Evolutionary conservation across 352 stramenopile species (phyloP).

Genomic region (Globisporangium alternatum): DNA sequence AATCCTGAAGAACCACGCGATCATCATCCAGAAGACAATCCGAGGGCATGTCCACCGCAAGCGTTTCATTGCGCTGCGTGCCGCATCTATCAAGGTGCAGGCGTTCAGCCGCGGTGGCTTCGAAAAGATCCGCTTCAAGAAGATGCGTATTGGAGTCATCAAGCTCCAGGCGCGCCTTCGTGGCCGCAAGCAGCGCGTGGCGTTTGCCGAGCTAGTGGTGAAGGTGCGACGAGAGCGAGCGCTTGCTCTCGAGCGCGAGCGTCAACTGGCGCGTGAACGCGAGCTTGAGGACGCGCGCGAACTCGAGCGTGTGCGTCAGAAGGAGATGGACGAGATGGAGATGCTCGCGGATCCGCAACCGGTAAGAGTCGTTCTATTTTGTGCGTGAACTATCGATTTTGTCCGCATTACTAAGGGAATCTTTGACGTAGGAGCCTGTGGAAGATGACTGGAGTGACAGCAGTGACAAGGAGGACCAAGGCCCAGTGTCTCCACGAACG

Average conservation of each 20-base stretch:
- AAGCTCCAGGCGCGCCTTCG: slow-evolving; percentile 51
- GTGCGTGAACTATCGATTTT: not conserved
- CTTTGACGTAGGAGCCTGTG: slow-evolving; percentile 72
- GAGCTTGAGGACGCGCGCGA: slow-evolving; percentile 27
- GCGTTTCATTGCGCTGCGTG: slow-evolving; percentile 45
- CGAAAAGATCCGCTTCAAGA: slow-evolving; percentile 40
- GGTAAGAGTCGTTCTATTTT: slow-evolving; percentile 33
- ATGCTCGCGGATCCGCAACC: slow-evolving; percentile 44
- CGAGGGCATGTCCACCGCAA: slow-evolving; percentile 56
- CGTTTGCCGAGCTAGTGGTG: slow-evolving; percentile 44
- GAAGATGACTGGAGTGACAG: slow-evolving; percentile 80
- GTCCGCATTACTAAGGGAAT: slow-evolving; percentile 47
- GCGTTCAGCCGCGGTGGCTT: slow-evolving; percentile 37
- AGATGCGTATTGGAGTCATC: slow-evolving; percentile 41
- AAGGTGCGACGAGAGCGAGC: slow-evolving; percentile 41
- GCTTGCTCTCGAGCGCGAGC: slow-evolving; percentile 37
- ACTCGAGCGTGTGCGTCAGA: slow-evolving; percentile 32
- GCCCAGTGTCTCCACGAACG: slow-evolving; percentile 58
- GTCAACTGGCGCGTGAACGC: slow-evolving; percentile 32
- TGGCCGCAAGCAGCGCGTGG: slow-evolving; percentile 59
- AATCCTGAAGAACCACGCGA: slow-evolving; percentile 72
- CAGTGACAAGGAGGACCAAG: slow-evolving; percentile 55
- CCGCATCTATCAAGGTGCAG: slow-evolving; percentile 52
- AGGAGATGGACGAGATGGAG: slow-evolving; percentile 37
- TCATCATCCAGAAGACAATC: slow-evolving; percentile 75